Evolutionary conservation across 2,329 filamentous ascomycete genomes (phyloP), one percentile per base, ranked within the genome.

Genomic region (Aspergillus amoenus): DNA sequence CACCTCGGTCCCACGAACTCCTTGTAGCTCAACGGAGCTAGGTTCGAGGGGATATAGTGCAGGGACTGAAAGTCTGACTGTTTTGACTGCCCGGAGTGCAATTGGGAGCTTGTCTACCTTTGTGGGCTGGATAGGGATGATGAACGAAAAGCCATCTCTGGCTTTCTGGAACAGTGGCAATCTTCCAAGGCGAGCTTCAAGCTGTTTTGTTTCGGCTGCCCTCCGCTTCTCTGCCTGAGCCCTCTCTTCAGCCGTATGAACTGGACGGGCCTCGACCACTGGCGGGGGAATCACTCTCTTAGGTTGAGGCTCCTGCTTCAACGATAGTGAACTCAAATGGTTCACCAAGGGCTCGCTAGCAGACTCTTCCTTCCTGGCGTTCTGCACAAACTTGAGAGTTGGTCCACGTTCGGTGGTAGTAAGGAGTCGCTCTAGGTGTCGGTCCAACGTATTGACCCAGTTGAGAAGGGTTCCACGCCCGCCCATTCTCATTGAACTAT

Each of bases 111-210:
- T 82, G 7, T 74, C 71, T 52, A 81, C 80, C 56, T 84, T 84
- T 56, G 81, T 82, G 1, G 88, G 87, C 61, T 90, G 85, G 3
- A 94, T 74, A 0, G 89, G 88, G 12, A 93, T 70, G 2, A 84
- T 88, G 69, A 88, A 93, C 15, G 85, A 82, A 58, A 88, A 79
- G 1, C 88, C 89, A 71, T 93, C 88, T 30, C 81, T 77, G 1
- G 86, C 87, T 61, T 87, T 89, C 30, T 85, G 82, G 68, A 89
- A 94, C 37, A 84, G 73, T 1, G 85, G 80, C 49, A 88, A 70
- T 62, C 88, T 82, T 15, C 88, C 84, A 79, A 94, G 86, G 32
- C 90, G 84, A 27, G 89, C 83, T 74, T 93, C 89, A 0, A 94
- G 80, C 67, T 92, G 89, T 39, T 86, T 83, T 22, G 84, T 83